Evolutionary conservation across 2,329 filamentous ascomycete genomes (phyloP), one percentile per base, ranked within the genome.

Genomic region (Camillea tinctor): DNA sequence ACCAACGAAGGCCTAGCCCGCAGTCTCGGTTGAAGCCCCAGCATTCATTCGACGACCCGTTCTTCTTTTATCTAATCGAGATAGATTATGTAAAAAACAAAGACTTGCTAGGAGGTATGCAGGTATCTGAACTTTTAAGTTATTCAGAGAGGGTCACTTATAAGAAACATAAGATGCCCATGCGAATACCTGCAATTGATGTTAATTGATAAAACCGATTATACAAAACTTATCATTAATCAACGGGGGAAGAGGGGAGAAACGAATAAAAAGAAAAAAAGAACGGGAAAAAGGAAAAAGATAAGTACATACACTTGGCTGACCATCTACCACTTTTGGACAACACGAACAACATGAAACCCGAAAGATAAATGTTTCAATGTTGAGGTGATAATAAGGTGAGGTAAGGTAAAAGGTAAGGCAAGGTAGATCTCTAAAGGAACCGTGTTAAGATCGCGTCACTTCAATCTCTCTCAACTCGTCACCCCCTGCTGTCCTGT

Each of bases 1-100:
- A 84, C 77, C 66, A 84, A 73, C 63, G 81, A 84, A 68, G 79
- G 81, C 74, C 81, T 78, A 68, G 80, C 78, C 80, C 76, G 80
- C 66, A 84, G 74, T 62, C 75, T 76, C 60, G 84, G 75, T 74
- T 80, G 80, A 69, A 82, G 74, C 50, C 72, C 72, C 63, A 80
- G 78, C 81, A 84, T 84, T 66, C 77, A 79, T 69, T 24, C 51
- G 30, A 53, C 22, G 49, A 20, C 9, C 4, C 4, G 19, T 4
- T 20, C 17, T 6, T 7, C 7, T 20, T 21, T 20, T 21, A n/a
- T 21, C 49, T 50, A 19, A 50, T 50, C 9, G 13, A 20, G 22
- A 26, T 30, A 9, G 26, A 30, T 30, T 30, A 30, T 30, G 26
- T 30, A 30, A 30, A 30, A 30, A 26, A 30, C 7, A 30, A 30